Evolutionary conservation across 306 rosid genomes (phyloP), one percentile per base, ranked within the genome.

Genomic region (Gastrolobium villosum): DNA sequence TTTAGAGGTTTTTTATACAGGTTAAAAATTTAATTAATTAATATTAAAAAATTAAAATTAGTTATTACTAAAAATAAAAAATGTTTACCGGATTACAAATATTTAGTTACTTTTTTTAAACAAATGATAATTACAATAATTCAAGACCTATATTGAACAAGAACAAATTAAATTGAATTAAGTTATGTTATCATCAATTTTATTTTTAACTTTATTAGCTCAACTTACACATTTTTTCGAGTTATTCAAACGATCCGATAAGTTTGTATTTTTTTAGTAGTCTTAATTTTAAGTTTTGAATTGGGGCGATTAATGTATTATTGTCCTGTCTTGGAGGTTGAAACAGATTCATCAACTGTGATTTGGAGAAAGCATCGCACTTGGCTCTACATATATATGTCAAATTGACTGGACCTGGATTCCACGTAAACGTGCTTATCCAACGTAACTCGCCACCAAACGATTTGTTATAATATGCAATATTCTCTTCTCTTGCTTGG

Each of bases 391-490:
- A 35, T 48, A 5, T 41, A 5, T 13, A 7, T 49, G 77, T 56
- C 35, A 60, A 81, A 75, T 55, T 49, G 54, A 76, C 50, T 50
- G 32, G 5, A 62, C 11, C 45, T 30, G 46, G 8, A 60, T 69
- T 75, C 52, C n/a, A 75, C 49, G 77, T 76, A 76, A 76, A 82
- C 78, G 77, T 70, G 63, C 52, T 82, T 76, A 69, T 82, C 85
- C 43, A 81, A 70, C 49, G 78, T 76, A 70, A 82, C 86, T 62
- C 37, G 32, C 79, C 86, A 82, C 82, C 86, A 76, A 82, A 82
- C 79, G 34, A 70, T 70, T 76, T 63, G 70, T 70, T 52, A 50
- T 6, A 75, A 53, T 79, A 4, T 60, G 68, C 63, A 69, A 36
- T 65, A 66, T 70, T 30, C 9, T 15, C 41, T 57, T 7, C 45